phyloP scores from a whole-genome alignment of 140 eudicot species.

The Ambrosia hybrid region DNA sequence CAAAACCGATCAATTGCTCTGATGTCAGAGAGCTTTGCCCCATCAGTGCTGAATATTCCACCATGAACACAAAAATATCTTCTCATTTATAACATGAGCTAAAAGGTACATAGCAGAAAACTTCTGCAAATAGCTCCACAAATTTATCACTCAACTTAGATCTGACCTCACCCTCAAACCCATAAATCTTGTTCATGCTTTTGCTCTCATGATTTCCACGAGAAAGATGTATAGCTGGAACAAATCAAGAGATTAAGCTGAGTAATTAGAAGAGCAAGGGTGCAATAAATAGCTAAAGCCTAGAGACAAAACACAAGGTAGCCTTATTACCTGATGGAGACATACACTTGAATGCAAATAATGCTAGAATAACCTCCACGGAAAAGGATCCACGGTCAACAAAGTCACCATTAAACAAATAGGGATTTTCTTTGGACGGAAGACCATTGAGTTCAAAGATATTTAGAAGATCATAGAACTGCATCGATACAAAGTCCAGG shows the following conservation, averaged over 20 bases:
- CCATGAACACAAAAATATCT: slow-evolving; percentile 96
- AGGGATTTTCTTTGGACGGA: slow-evolving; percentile 95
- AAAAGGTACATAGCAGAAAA: slow-evolving; percentile 91
- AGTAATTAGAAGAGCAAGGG: background rate
- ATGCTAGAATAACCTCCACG: slow-evolving; percentile 82
- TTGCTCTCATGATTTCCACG: slow-evolving; percentile 98
- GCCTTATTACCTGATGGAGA: slow-evolving; percentile 72
- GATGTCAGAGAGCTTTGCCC: slow-evolving; percentile 94
- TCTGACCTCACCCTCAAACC: slow-evolving; percentile 95
- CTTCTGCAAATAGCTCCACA: slow-evolving; percentile 98
- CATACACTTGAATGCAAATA: slow-evolving; percentile 98
- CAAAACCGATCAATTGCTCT: slow-evolving; percentile 88
- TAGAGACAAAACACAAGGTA: background rate
- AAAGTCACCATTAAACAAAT: slow-evolving; percentile 93
- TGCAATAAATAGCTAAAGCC: background rate
- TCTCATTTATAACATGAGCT: slow-evolving; percentile 89
- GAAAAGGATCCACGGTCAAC: slow-evolving; percentile 99
- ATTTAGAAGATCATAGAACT: slow-evolving; percentile 87
- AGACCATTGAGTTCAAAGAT: slow-evolving; percentile 96
- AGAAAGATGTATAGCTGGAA: slow-evolving; percentile 83
- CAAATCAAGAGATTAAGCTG: background rate
- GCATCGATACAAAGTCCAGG: slow-evolving; percentile 36
- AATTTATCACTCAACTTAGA: slow-evolving; percentile 84
- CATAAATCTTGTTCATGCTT: slow-evolving; percentile 99
- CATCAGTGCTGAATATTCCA: slow-evolving; percentile 96